Percentiles rank a stretch among this genome's conserved stretches.
Evolutionary conservation across 805 yeast genomes (phyloP).

Genomic region (Cyberlindnera mrakii): DNA sequence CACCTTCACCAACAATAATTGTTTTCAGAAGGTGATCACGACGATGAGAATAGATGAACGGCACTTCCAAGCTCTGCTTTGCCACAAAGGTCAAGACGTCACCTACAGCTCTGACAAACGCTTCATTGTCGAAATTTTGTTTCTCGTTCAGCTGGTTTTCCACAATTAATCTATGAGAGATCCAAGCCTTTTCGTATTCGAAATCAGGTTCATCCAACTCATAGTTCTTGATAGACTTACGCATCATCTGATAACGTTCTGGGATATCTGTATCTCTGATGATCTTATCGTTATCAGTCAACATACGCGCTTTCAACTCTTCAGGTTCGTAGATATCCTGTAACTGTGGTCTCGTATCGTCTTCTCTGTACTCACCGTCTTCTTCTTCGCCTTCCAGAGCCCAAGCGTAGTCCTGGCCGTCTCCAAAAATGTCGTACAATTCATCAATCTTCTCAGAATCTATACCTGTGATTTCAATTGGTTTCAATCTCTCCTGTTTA

Average conservation of each 20-base stretch:
- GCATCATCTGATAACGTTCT: conserved; percentile 79
- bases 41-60: conserved; percentile 92
- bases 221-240: conserved; percentile 57
- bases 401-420: conserved; percentile 97
- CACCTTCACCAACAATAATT: conserved; percentile 39
- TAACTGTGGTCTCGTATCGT: conserved; percentile 44
- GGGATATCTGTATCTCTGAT: conserved; percentile 87
- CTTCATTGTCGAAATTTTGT: conserved; percentile 33
- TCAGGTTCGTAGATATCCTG: conserved; percentile 93
- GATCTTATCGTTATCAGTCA: conserved; percentile 86
- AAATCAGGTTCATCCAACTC: conserved; percentile 68
- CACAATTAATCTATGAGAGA: conserved; percentile 52
- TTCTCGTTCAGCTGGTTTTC: conserved; percentile 39
- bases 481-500: conserved; percentile 42
- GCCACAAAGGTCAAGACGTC: conserved; percentile 67
- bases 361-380: conserved; percentile 36
- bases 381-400: conserved; percentile 84
- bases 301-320: conserved; percentile 83
- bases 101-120: conserved; percentile 65
- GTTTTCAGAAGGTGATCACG: conserved; percentile 76
- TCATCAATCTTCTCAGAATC: conserved; percentile 92
- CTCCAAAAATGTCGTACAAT: conserved; percentile 92
- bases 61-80: conserved; percentile 81
- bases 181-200: conserved; percentile 72
- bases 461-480: conserved; percentile 52